These are phyloP conservation scores for Kurtzmaniella quercitrusa DNA, from an alignment of 1,139 yeast species.

Conservation along the genomic window DNA sequence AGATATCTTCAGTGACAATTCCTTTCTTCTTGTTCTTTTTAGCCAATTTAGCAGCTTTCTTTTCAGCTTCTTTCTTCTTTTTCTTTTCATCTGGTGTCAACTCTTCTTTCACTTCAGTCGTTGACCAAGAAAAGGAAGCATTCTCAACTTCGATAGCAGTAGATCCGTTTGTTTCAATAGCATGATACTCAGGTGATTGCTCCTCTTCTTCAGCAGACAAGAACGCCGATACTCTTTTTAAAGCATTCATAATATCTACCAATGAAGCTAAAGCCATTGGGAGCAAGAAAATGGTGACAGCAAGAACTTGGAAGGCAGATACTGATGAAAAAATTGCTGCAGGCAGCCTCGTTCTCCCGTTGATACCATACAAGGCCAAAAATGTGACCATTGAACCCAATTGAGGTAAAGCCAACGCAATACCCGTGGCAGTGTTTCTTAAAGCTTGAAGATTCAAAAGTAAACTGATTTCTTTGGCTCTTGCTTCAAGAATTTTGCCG, in stretches of 20 bases:
- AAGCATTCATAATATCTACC: slow-evolving; percentile 13
- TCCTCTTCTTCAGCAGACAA: slow-evolving; percentile 5
- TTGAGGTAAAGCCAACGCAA: slow-evolving; percentile 11
- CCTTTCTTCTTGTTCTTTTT: slow-evolving; percentile 3
- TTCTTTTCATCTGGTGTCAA: slow-evolving; percentile 4
- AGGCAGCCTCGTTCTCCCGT: slow-evolving; percentile 10
- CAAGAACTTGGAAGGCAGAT: slow-evolving; percentile 12
- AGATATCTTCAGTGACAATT: slow-evolving; percentile 4
- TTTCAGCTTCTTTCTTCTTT: slow-evolving; percentile 10
- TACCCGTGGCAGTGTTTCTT: slow-evolving; percentile 9
- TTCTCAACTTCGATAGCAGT: slow-evolving; percentile 15
- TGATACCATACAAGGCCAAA: slow-evolving; percentile 11
- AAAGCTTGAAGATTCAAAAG: slow-evolving; percentile 11
- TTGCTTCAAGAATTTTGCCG: slow-evolving; percentile 7
- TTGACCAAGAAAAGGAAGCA: slow-evolving; percentile 22
- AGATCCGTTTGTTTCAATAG: not conserved
- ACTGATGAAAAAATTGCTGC: slow-evolving; percentile 15
- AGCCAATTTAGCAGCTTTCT: slow-evolving; percentile 11
- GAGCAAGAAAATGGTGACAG: slow-evolving; percentile 10
- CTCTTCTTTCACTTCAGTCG: slow-evolving; percentile 8
- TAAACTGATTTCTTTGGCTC: slow-evolving; percentile 10
- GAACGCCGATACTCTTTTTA: slow-evolving; percentile 8
- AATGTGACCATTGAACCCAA: slow-evolving; percentile 12
- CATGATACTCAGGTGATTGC: slow-evolving; percentile 1
- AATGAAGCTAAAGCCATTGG: slow-evolving; percentile 12